phyloP scores from a whole-genome alignment of 768 basidiomycete genomes.

The Cytidiella melzeri region DNA sequence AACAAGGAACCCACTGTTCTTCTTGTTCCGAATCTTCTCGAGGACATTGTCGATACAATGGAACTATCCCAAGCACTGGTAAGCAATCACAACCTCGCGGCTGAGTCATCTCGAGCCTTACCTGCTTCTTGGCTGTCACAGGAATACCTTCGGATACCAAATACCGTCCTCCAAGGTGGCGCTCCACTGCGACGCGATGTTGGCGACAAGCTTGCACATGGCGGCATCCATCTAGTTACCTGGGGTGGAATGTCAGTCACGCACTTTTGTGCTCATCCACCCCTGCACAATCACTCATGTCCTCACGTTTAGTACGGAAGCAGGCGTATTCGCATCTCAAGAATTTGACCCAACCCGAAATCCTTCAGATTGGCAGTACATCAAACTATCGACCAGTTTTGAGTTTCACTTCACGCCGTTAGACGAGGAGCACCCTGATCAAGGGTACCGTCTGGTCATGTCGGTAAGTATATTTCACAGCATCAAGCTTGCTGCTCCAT shows the following conservation, averaged over 20 bases:
- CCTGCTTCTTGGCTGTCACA: too few species aligned
- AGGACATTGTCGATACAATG: conserved; percentile 13
- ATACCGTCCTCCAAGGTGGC: conserved; percentile 13
- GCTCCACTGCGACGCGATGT: conserved; percentile 13
- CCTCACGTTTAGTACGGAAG: conserved; percentile 17
- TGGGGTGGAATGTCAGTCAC: conserved; percentile 13
- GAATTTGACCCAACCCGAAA: neutral
- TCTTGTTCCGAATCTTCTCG: conserved; percentile 17
- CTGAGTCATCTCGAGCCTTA: too few species aligned
- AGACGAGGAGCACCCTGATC: conserved; percentile 2
- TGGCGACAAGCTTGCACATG: conserved; percentile 1
- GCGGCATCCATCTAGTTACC: conserved; percentile 4
- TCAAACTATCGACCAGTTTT: conserved; percentile 3
- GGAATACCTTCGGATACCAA: conserved; percentile 4
- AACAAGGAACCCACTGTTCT: conserved; percentile 3
- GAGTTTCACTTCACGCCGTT: conserved; percentile 6
- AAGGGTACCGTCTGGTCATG: conserved; percentile 15
- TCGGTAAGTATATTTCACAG: conserved; percentile 19
- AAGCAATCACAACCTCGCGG: too few species aligned
- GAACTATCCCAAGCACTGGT: neutral
- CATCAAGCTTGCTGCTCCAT: neutral
- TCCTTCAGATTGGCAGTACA: conserved; percentile 10
- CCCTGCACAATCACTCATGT: neutral
- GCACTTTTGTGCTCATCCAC: neutral
- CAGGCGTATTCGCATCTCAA: conserved; percentile 9